Evolutionary conservation across 345 rosid genomes (phyloP).

Genomic region (Syzygium oleosum): DNA sequence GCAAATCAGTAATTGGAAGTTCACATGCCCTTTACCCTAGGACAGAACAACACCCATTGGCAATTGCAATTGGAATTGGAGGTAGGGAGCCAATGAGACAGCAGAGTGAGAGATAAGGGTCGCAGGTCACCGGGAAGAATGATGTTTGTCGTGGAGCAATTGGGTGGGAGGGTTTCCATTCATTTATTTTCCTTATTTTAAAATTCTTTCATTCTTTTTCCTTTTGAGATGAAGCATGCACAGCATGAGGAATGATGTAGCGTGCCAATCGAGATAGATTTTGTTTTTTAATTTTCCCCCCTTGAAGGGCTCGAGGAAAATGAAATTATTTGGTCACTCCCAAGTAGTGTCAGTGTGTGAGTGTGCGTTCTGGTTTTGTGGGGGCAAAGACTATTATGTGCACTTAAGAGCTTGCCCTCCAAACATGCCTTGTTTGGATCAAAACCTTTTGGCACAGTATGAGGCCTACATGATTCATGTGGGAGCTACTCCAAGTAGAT

Average conservation of each 20-base stretch:
- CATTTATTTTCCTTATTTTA: neutral
- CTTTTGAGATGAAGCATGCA: neutral
- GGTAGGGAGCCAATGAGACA: neutral
- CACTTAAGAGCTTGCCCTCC: neutral
- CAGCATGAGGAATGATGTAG: neutral
- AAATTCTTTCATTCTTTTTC: neutral
- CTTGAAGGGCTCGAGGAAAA: neutral
- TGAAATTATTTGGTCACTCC: neutral
- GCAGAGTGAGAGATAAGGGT: neutral
- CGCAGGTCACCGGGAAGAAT: neutral
- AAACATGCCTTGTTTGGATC: neutral
- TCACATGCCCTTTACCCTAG: neutral
- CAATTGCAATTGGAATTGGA: neutral
- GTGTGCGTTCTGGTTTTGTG: neutral
- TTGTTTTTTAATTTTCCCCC: neutral
- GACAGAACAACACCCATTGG: neutral
- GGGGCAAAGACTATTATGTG: neutral
- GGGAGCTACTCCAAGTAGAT: neutral
- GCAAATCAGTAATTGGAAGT: neutral
- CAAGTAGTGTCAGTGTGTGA: neutral
- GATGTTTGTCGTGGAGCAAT: neutral
- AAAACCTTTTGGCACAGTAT: neutral
- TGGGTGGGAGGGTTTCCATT: neutral
- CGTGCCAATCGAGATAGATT: neutral
- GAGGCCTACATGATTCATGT: neutral